These are phyloP conservation scores for Thraustotheca clavata DNA, from an alignment of 352 stramenopile species.

Conservation along the genomic window DNA sequence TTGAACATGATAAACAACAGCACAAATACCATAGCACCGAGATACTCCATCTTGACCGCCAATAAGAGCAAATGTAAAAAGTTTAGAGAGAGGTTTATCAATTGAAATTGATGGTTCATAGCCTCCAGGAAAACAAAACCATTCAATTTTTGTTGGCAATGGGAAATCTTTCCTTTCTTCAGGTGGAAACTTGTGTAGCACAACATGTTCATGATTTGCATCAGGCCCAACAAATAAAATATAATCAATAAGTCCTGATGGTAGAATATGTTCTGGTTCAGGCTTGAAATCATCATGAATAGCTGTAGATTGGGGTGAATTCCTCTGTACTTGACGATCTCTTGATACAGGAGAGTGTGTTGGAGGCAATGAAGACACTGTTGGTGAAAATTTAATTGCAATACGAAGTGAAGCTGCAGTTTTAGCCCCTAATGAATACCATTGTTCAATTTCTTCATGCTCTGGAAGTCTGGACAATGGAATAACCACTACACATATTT, in stretches of 20 bases:
- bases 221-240: constrained; percentile 50
- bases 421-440: constrained; percentile 52
- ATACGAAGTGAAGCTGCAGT: constrained; percentile 59
- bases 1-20: constrained; percentile 52
- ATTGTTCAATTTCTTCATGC: constrained; percentile 77
- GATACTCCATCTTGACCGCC: constrained; percentile 62
- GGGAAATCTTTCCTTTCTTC: constrained; percentile 49
- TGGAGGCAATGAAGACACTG: constrained; percentile 11
- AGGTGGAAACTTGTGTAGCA: constrained; percentile 56
- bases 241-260: constrained; percentile 66
- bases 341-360: not conserved
- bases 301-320: not conserved
- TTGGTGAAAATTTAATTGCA: constrained; percentile 48
- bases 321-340: constrained; percentile 4
- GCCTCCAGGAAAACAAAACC: constrained; percentile 78
- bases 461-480: constrained; percentile 55
- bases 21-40: constrained; percentile 56
- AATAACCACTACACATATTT: constrained; percentile 32
- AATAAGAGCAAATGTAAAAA: constrained; percentile 77
- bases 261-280: constrained; percentile 29
- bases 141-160: constrained; percentile 81
- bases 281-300: not conserved
- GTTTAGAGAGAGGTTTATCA: constrained; percentile 35
- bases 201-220: constrained; percentile 33
- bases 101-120: constrained; percentile 45